Evolutionary conservation across 1,284 basidiomycete genomes (phyloP), one percentile per base, ranked within the genome.

Genomic region (Puccinia horiana): DNA sequence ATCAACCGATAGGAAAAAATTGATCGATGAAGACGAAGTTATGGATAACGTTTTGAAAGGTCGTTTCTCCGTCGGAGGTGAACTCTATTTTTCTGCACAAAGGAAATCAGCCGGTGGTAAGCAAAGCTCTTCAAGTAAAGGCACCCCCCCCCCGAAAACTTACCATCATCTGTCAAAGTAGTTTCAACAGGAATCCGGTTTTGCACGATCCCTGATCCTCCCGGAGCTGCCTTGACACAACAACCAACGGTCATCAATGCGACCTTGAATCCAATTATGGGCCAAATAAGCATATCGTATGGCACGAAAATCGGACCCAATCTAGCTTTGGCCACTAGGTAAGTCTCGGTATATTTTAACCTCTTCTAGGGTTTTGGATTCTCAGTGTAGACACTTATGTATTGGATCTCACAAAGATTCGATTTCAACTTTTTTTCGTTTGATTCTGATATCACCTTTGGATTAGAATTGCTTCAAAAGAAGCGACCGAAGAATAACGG

Each of bases 341-440:
- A 76, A 61, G 80, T 37, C 37, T 20, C 14, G 23, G 8, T 23
- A 56, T 37, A 37, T 42, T 49, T 18, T 44, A 1, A 26, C 16
- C 40, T 6, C 58, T 75, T 74, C 16, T 52, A 6, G 32, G 16
- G 11, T 11, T 23, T 35, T 0, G 18, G 11, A 70, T 40, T 20
- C 37, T 54, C 5, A 20, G 52, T 32, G 29, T 58, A 49, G 42
- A 37, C 37, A 44, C 40, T 23, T 9, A 54, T 32, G n/a, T n/a
- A n/a, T n/a, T n/a, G n/a, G n/a, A 6, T 42, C 54, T 65, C n/a
- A n/a, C 58, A 54, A 20, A 80, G 77, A 23, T 98, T 96, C 86
- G 95, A 98, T 86, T 95, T 98, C 88, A 99, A 99, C 85, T 91
- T 96, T 37, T 98, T 97, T 86, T 95, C 93, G 86, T 98, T 96